Percentiles rank a stretch among this genome's conserved stretches.
These are phyloP conservation scores for Plantago lanceolata DNA, from an alignment of 305 asterid species.

Conservation along the genomic window DNA sequence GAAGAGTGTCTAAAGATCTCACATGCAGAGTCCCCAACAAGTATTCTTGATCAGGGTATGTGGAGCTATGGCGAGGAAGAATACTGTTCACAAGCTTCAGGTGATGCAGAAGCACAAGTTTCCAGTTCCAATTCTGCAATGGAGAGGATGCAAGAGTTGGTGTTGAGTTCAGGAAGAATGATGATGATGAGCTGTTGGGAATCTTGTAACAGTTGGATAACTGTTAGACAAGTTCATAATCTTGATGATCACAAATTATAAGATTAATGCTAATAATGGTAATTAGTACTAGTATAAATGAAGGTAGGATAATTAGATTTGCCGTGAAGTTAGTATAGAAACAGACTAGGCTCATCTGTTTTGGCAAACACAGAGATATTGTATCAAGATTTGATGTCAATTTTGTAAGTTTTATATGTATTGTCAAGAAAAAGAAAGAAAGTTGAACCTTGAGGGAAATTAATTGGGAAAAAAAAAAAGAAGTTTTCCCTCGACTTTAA, in stretches of 20 bases:
- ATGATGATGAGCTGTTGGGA: slow-evolving; percentile 27
- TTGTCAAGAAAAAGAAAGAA: too few species aligned
- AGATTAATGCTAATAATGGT: slow-evolving; percentile 9
- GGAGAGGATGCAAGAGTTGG: slow-evolving; percentile 36
- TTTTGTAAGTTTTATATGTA: too few species aligned
- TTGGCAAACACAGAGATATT: too few species aligned
- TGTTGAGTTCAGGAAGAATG: slow-evolving; percentile 27
- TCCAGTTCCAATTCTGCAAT: slow-evolving; percentile 16
- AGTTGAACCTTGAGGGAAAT: too few species aligned
- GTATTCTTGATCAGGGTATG: slow-evolving; percentile 64
- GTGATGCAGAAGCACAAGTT: slow-evolving; percentile 19
- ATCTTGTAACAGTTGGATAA: slow-evolving; percentile 44
- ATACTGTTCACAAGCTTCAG: slow-evolving; percentile 7
- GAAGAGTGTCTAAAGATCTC: not conserved
- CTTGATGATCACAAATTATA: slow-evolving; percentile 13
- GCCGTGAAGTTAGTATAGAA: too few species aligned
- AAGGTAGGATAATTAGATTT: too few species aligned
- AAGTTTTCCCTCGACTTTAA: too few species aligned
- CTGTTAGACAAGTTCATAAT: slow-evolving; percentile 33
- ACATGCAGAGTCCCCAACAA: slow-evolving; percentile 50
- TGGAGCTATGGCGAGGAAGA: slow-evolving; percentile 51
- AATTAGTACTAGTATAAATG: too few species aligned
- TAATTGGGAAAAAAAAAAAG: too few species aligned
- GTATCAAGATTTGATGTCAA: too few species aligned
- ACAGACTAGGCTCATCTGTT: too few species aligned